Percentiles rank a stretch among this genome's conserved stretches.
Conservation (phyloP, 1,284 basidiomycete genomes). For the Malassezia pachydermatis region DNA sequence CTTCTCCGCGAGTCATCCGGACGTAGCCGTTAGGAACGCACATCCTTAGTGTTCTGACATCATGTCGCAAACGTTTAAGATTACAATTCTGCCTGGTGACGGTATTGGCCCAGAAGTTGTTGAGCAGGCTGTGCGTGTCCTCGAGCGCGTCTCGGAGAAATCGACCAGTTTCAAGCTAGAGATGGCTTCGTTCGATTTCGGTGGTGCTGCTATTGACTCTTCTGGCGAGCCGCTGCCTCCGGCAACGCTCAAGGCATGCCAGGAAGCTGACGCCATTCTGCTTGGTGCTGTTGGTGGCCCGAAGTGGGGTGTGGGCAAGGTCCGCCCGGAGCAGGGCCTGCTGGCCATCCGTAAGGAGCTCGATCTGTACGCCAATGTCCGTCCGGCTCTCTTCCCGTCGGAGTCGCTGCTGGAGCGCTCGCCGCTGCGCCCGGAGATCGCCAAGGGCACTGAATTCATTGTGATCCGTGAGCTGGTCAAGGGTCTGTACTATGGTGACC, state of each 20-base stretch:
- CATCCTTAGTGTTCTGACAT: too few relatives aligned
- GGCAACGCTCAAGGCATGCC: conserved; percentile 60
- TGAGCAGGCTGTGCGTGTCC: conserved; percentile 73
- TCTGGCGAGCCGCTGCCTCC: conserved; percentile 72
- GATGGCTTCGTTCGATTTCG: conserved; percentile 64
- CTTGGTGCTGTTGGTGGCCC: conserved; percentile 82
- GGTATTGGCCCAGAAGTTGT: conserved; percentile 96
- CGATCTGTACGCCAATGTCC: conserved; percentile 94
- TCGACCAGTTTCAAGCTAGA: conserved; percentile 60
- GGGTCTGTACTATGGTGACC: conserved; percentile 68
- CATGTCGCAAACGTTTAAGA: conserved; percentile 50
- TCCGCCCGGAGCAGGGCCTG: conserved; percentile 90
- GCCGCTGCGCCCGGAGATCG: conserved; percentile 82
- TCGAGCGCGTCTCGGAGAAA: conserved; percentile 62
- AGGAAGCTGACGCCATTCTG: conserved; percentile 44
- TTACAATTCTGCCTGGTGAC: conserved; percentile 84
- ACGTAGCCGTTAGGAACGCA: too few relatives aligned
- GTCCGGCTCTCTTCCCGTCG: conserved; percentile 87
- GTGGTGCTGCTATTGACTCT: conserved; percentile 84
- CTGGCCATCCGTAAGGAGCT: conserved; percentile 83
- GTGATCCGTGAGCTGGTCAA: conserved; percentile 76
- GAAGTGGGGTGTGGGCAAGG: conserved; percentile 86
- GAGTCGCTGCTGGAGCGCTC: conserved; percentile 77
- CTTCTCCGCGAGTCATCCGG: too few relatives aligned
- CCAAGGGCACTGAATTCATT: conserved; percentile 78